Conservation (phyloP, 768 basidiomycete species). For the Russula brevipes region DNA sequence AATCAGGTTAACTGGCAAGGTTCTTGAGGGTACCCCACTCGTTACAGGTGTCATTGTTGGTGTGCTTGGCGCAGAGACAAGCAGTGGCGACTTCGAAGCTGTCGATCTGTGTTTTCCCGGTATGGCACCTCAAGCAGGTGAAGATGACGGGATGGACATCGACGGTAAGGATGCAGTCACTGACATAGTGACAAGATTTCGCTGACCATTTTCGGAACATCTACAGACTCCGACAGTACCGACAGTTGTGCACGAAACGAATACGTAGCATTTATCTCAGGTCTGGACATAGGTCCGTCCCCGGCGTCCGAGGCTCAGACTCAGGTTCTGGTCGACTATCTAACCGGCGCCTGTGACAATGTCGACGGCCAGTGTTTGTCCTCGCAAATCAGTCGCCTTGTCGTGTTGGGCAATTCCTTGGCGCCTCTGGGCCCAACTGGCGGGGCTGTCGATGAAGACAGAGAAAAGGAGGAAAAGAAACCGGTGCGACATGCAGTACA, state of each 20-base stretch:
- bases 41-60: slow-evolving; percentile 93
- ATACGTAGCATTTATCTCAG: slow-evolving; percentile 85
- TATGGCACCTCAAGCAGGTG: slow-evolving; percentile 58
- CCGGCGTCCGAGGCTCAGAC: slow-evolving; percentile 63
- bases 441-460: slow-evolving; percentile 32
- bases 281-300: slow-evolving; percentile 68
- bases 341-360: slow-evolving; percentile 79
- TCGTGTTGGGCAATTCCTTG: slow-evolving; percentile 88
- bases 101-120: slow-evolving; percentile 83
- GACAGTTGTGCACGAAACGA: slow-evolving; percentile 34
- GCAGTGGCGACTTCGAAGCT: slow-evolving; percentile 88
- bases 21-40: slow-evolving; percentile 52
- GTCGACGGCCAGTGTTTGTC: slow-evolving; percentile 57
- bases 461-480: slow-evolving; percentile 44
- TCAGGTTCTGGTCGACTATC: slow-evolving; percentile 86
- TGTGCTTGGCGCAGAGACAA: slow-evolving; percentile 85
- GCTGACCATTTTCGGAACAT: slow-evolving; percentile 2
- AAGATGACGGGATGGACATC: slow-evolving; percentile 54
- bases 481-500: slow-evolving; percentile 36
- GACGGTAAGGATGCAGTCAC: slow-evolving; percentile 46
- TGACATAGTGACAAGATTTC: slow-evolving; percentile 5
- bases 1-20: slow-evolving; percentile 78
- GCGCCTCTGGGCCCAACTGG: slow-evolving; percentile 42
- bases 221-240: background rate
- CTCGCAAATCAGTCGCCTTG: slow-evolving; percentile 72